A percentile compares a stretch with the other conserved stretches of the same genome.
Conservation (phyloP, 2,329 filamentous ascomycete species). For the Amauroascus niger region DNA sequence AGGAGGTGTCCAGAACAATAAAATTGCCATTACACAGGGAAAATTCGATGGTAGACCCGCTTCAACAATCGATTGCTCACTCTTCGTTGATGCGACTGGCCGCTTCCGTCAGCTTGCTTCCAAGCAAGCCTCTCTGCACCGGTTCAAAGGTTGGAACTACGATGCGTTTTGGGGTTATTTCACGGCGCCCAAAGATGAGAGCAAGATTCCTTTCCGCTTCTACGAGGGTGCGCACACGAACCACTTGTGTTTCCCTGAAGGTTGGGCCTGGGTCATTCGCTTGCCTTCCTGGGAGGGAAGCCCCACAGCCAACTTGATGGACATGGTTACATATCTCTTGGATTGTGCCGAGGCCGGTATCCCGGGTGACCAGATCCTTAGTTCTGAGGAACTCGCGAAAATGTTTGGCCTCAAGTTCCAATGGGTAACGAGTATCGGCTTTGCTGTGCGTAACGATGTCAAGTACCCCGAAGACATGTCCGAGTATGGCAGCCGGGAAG, state of each 20-base stretch:
- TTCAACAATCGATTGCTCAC: constrained; percentile 11
- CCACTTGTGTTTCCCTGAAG: constrained; percentile 24
- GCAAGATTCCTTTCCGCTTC: constrained; percentile 19
- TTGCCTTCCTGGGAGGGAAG: constrained; percentile 23
- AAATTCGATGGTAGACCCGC: constrained; percentile 5
- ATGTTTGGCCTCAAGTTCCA: constrained; percentile 21
- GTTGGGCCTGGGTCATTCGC: constrained; percentile 25
- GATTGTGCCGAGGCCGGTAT: constrained; percentile 17
- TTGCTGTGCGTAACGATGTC: constrained; percentile 16
- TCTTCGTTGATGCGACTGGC: constrained; percentile 21
- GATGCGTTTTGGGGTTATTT: constrained; percentile 18
- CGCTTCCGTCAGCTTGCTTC: constrained; percentile 20
- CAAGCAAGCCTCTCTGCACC: constrained; percentile 17
- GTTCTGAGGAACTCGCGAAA: constrained; percentile 17
- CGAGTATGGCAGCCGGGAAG: constrained; percentile 20
- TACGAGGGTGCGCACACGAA: constrained; percentile 23
- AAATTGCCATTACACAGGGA: neutral
- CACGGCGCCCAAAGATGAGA: constrained; percentile 17
- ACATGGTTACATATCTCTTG: constrained; percentile 23
- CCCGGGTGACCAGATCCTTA: constrained; percentile 19
- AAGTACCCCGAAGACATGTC: constrained; percentile 19
- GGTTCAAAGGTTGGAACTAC: constrained; percentile 20
- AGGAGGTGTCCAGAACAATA: constrained; percentile 1
- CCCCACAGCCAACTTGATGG: constrained; percentile 20
- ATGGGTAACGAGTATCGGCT: constrained; percentile 22